phyloP scores from a whole-genome alignment of 148 eudicot genomes.

The Arbutus unedo region DNA sequence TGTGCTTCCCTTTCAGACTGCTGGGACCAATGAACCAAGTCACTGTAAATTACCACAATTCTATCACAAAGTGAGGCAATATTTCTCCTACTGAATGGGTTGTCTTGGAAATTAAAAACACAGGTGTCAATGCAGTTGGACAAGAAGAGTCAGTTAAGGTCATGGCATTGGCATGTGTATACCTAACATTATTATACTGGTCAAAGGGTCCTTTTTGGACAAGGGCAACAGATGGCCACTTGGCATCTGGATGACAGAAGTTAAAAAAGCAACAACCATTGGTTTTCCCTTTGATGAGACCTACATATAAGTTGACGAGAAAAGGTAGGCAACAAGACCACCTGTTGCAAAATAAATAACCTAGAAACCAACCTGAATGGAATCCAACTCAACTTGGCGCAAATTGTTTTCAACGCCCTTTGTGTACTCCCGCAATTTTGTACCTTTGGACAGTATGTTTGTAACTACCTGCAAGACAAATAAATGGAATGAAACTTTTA shows the following conservation, averaged over 20 bases:
- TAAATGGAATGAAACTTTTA: not conserved
- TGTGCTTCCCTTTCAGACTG: not conserved
- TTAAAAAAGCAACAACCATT: not conserved
- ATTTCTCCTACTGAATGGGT: not conserved
- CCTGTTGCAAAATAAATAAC: not conserved
- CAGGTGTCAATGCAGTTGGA: not conserved
- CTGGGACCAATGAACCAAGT: not conserved
- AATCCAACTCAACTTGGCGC: conserved; percentile 84
- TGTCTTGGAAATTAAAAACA: not conserved
- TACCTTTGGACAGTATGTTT: conserved; percentile 86
- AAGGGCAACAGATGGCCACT: not conserved
- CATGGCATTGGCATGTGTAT: not conserved
- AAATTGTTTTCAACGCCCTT: conserved; percentile 93
- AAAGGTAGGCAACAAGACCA: not conserved
- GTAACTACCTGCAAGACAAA: conserved; percentile 70
- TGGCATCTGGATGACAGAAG: not conserved
- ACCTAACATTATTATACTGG: not conserved
- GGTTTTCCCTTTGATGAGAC: conserved; percentile 6
- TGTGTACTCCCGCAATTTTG: conserved; percentile 84
- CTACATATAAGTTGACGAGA: not conserved
- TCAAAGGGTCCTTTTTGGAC: not conserved
- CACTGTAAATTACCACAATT: not conserved
- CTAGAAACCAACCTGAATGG: conserved; percentile 70
- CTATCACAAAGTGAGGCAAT: not conserved
- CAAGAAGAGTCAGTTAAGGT: not conserved